A percentile compares a stretch with the other conserved stretches of the same genome.
These are phyloP conservation scores for Linanthus parryae DNA, from an alignment of 148 eudicot genomes.

Conservation along the genomic window DNA sequence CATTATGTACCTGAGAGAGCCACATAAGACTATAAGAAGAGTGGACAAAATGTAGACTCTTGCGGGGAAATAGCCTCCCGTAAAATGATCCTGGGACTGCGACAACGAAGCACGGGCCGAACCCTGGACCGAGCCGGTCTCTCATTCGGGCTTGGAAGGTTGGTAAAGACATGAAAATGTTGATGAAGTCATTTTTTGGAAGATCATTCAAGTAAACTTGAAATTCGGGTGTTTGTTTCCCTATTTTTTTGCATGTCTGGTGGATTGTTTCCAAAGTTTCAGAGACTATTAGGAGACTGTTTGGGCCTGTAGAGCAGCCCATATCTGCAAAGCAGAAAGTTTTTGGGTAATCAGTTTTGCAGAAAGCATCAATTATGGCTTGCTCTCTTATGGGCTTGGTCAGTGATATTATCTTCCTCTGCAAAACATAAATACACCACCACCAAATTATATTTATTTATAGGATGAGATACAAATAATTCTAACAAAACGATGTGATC, in stretches of 20 bases:
- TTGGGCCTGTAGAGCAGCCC: constrained; percentile 69
- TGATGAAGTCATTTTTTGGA: constrained; percentile 35
- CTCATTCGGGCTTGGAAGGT: constrained; percentile 16
- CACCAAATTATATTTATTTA: too few species aligned
- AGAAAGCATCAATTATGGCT: constrained; percentile 17
- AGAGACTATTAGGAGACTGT: constrained; percentile 21
- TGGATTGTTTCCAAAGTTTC: constrained; percentile 21
- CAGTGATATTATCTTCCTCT: constrained; percentile 22
- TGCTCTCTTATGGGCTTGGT: constrained; percentile 22
- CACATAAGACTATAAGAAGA: constrained; percentile 51
- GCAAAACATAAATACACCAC: too few species aligned
- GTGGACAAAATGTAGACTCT: constrained; percentile 48
- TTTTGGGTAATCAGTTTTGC: constrained; percentile 3
- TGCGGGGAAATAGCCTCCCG: constrained; percentile 46
- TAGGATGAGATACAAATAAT: too few species aligned
- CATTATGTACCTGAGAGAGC: constrained; percentile 54
- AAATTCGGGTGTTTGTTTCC: constrained; percentile 23
- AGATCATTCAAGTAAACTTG: constrained; percentile 43
- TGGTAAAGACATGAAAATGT: constrained; percentile 24
- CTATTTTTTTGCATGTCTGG: constrained; percentile 3
- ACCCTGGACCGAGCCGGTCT: background rate
- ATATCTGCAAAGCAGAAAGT: constrained; percentile 38
- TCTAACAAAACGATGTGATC: too few species aligned
- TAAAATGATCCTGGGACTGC: constrained; percentile 58
- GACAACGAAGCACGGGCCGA: constrained; percentile 35